These are phyloP conservation scores for Handroanthus guayacan DNA, from an alignment of 257 asterid species.

Conservation along the genomic window DNA sequence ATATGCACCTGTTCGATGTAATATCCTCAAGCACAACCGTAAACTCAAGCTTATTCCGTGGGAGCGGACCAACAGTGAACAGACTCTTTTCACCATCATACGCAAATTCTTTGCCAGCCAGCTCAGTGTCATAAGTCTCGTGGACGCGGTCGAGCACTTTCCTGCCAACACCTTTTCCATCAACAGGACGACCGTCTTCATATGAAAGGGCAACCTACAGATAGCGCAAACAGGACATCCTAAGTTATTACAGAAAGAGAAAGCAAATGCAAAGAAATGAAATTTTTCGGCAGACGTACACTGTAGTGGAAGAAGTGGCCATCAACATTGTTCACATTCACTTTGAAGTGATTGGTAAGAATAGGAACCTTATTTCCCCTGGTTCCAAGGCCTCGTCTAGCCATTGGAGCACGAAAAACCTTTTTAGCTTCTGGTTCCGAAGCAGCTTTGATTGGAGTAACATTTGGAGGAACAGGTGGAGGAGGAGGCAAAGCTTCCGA, in stretches of 20 bases:
- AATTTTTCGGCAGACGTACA: conserved; percentile 49
- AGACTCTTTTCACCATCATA: conserved; percentile 94
- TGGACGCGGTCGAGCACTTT: conserved; percentile 84
- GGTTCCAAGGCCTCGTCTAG: conserved; percentile 77
- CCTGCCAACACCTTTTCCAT: conserved; percentile 93
- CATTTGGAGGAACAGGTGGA: conserved; percentile 76
- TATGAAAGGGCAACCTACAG: conserved; percentile 84
- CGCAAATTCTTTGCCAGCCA: conserved; percentile 82
- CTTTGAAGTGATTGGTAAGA: conserved; percentile 88
- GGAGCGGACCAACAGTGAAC: conserved; percentile 89
- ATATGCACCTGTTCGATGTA: conserved; percentile 66
- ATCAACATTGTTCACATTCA: conserved; percentile 64
- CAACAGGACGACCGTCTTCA: conserved; percentile 95
- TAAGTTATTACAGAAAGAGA: not conserved
- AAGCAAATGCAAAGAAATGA: not conserved
- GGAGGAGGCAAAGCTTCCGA: conserved; percentile 81
- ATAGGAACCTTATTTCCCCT: conserved; percentile 78
- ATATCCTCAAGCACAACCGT: conserved; percentile 87
- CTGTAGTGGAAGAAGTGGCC: conserved; percentile 90
- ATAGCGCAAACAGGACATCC: not conserved
- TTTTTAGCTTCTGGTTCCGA: conserved; percentile 57
- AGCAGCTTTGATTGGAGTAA: conserved; percentile 62
- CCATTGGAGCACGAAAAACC: conserved; percentile 72
- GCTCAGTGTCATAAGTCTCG: conserved; percentile 71
- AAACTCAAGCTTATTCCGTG: conserved; percentile 82